A percentile compares a stretch with the other conserved stretches of the same genome.
These are phyloP conservation scores for Myxozyma mucilagina DNA, from an alignment of 805 yeast genomes.

Conservation along the genomic window DNA sequence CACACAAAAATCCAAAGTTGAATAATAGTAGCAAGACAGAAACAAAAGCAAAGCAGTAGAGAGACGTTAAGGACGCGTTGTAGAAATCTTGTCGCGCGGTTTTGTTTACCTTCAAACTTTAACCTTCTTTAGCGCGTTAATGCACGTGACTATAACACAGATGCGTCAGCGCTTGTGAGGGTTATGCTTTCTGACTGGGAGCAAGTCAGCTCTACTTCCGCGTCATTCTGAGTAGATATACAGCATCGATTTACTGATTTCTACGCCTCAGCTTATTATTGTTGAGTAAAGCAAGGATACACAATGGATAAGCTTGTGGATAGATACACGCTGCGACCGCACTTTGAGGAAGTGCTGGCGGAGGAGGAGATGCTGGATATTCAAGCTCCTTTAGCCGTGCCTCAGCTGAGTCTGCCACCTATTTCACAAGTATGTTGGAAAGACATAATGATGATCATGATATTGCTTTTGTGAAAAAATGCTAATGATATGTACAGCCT, in stretches of 20 bases:
- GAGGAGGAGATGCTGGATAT: constrained; percentile 26
- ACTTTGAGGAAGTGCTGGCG: constrained; percentile 13
- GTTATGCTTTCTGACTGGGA: neutral
- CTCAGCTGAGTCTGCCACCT: constrained; percentile 37
- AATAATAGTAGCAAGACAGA: neutral
- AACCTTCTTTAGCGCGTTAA: neutral
- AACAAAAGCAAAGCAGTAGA: too few relatives aligned
- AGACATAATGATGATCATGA: neutral
- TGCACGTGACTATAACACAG: neutral
- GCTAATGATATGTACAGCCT: constrained; percentile 51
- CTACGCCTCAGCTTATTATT: neutral
- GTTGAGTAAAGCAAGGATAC: neutral
- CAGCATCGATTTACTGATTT: neutral
- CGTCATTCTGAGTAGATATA: neutral
- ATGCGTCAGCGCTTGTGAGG: neutral
- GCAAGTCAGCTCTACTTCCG: constrained; percentile 1
- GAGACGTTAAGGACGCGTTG: too few relatives aligned
- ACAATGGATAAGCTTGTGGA: constrained; percentile 40
- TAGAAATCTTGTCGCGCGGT: neutral
- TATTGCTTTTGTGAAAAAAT: neutral
- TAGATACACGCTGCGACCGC: constrained; percentile 29
- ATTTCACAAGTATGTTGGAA: constrained; percentile 33
- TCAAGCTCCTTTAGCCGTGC: constrained; percentile 15
- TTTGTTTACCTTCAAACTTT: neutral
- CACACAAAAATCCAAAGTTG: neutral